These are phyloP conservation scores for Fusarium torulosum DNA, from an alignment of 2,329 filamentous ascomycete species.

Conservation along the genomic window DNA sequence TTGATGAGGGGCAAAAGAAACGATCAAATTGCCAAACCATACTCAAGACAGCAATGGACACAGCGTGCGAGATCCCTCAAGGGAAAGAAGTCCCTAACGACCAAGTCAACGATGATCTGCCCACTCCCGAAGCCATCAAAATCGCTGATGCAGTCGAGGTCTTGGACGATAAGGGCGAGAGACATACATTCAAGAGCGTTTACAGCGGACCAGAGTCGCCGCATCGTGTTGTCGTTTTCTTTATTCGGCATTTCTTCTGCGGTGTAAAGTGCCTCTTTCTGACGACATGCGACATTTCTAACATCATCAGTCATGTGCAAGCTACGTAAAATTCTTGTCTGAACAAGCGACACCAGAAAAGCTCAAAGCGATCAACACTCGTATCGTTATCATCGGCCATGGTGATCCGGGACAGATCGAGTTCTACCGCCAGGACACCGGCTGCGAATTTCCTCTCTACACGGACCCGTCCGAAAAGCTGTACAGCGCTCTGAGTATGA, in stretches of 20 bases:
- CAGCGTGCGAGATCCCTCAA: neutral
- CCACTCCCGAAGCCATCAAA: neutral
- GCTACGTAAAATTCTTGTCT: slow-evolving; percentile 23
- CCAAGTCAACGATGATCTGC: slow-evolving; percentile 15
- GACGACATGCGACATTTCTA: neutral
- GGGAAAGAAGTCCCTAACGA: neutral
- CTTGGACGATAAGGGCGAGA: slow-evolving; percentile 9
- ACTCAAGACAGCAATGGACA: neutral
- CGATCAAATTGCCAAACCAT: neutral
- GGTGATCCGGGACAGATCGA: slow-evolving; percentile 12
- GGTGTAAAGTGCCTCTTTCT: neutral
- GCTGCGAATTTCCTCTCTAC: slow-evolving; percentile 31
- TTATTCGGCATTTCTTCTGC: slow-evolving; percentile 37
- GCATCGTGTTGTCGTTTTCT: slow-evolving; percentile 23
- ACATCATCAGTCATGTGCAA: slow-evolving; percentile 13
- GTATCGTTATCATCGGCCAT: slow-evolving; percentile 24
- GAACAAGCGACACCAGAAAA: slow-evolving; percentile 25
- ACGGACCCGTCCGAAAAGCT: slow-evolving; percentile 24
- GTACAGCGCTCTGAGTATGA: slow-evolving; percentile 28
- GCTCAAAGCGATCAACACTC: slow-evolving; percentile 13
- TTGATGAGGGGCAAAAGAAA: neutral
- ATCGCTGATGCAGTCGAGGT: slow-evolving; percentile 15
- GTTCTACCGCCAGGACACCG: slow-evolving; percentile 28
- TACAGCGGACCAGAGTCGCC: slow-evolving; percentile 8
- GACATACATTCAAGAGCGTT: slow-evolving; percentile 27